Evolutionary conservation across 2,329 filamentous ascomycete species (phyloP).

Genomic region (Xylaria polymorpha): DNA sequence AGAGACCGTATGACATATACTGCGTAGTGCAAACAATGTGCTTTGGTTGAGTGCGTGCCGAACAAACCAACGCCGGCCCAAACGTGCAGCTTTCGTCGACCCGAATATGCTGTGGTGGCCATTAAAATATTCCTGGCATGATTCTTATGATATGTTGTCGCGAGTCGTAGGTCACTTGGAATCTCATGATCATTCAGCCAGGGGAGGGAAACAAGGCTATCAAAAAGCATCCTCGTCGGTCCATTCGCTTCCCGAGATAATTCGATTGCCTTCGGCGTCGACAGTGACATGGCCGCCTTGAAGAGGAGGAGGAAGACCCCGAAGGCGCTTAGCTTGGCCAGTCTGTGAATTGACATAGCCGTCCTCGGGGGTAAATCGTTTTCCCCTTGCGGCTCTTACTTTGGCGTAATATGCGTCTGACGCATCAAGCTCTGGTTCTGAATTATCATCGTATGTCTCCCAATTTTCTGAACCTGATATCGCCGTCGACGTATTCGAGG

Average conservation of each 20-base stretch:
- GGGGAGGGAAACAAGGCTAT: slow-evolving; percentile 50
- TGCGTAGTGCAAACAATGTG: slow-evolving; percentile 5
- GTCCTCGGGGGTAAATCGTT: slow-evolving; percentile 68
- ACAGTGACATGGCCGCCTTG: slow-evolving; percentile 62
- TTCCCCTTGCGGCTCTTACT: slow-evolving; percentile 74
- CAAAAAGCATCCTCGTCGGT: slow-evolving; percentile 71
- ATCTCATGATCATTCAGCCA: slow-evolving; percentile 43
- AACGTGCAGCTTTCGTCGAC: slow-evolving; percentile 11
- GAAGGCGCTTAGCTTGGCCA: slow-evolving; percentile 64
- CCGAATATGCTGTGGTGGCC: slow-evolving; percentile 22
- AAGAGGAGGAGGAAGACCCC: slow-evolving; percentile 63
- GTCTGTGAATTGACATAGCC: slow-evolving; percentile 54
- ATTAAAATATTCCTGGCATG: slow-evolving; percentile 22
- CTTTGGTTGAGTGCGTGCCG: background rate
- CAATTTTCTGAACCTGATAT: slow-evolving; percentile 93
- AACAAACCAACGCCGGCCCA: slow-evolving; percentile 19
- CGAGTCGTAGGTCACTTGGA: slow-evolving; percentile 42
- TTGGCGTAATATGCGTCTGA: slow-evolving; percentile 85
- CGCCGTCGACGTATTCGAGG: slow-evolving; percentile 79
- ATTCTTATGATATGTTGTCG: slow-evolving; percentile 45
- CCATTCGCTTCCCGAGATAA: slow-evolving; percentile 74
- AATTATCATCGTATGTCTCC: slow-evolving; percentile 93
- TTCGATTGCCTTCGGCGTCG: slow-evolving; percentile 70
- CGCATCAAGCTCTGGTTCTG: slow-evolving; percentile 78
- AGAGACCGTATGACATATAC: slow-evolving; percentile 13